Conservation (phyloP, 495 filamentous ascomycete genomes). For the Durotheca rogersii region DNA sequence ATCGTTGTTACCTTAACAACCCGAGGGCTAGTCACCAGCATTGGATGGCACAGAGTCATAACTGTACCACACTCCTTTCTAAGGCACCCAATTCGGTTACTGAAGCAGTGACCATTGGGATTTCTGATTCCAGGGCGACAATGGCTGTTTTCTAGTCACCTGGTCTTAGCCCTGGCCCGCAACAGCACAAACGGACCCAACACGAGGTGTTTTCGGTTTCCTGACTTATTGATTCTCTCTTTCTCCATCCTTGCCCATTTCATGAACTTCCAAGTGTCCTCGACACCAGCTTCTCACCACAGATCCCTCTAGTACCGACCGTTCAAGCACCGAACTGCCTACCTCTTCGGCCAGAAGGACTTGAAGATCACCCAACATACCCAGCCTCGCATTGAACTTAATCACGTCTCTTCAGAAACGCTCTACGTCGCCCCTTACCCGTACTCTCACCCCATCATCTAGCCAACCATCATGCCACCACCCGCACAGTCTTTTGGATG, state of each 20-base stretch:
- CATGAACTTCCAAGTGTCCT: not conserved
- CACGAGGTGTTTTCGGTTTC: too few species aligned
- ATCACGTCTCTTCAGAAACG: not conserved
- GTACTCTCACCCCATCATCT: not conserved
- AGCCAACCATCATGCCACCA: not conserved
- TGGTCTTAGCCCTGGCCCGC: not conserved
- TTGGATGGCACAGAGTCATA: too few species aligned
- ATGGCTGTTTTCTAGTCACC: not conserved
- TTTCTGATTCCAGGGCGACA: too few species aligned
- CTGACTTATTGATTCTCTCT: not conserved
- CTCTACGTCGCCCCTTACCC: not conserved
- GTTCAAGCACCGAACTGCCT: not conserved
- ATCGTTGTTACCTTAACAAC: too few species aligned
- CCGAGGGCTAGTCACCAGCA: too few species aligned
- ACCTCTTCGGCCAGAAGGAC: not conserved
- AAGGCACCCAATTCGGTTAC: too few species aligned
- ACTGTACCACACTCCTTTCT: too few species aligned
- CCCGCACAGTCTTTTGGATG: not conserved
- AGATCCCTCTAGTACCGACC: too few species aligned
- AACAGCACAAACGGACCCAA: not conserved
- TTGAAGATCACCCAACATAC: too few species aligned
- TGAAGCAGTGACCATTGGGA: too few species aligned
- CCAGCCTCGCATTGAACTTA: not conserved
- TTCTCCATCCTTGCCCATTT: not conserved
- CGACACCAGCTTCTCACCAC: too few species aligned